A percentile compares a stretch with the other conserved stretches of the same genome.
Evolutionary conservation across 108 stramenopile genomes (phyloP).

Genomic region (Discostella pseudostelligera): DNA sequence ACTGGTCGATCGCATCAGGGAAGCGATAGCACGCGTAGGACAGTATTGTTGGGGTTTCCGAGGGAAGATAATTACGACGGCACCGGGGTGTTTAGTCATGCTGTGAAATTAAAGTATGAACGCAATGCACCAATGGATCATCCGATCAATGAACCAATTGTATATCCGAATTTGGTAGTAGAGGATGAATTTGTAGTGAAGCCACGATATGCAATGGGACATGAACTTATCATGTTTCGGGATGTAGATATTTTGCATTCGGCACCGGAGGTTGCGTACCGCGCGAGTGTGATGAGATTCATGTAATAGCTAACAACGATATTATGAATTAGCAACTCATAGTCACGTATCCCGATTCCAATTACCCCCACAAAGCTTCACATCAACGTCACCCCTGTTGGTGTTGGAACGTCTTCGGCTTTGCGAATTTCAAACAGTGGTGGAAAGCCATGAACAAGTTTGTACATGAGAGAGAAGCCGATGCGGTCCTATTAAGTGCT

Average conservation of each 20-base stretch:
- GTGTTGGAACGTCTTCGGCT: no score
- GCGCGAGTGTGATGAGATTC: constrained; percentile 77
- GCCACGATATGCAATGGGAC: constrained; percentile 54
- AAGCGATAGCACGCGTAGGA: constrained; percentile 44
- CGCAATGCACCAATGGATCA: constrained; percentile 47
- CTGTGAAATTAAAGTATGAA: constrained; percentile 54
- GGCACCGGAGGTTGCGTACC: constrained; percentile 74
- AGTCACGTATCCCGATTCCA: no score
- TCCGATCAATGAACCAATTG: constrained; percentile 56
- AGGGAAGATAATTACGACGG: constrained; percentile 61
- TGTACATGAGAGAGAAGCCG: no score
- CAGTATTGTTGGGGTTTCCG: constrained; percentile 78
- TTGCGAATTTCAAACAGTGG: no score
- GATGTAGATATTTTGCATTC: constrained; percentile 78
- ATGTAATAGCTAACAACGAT: constrained; percentile 52
- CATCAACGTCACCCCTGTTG: no score
- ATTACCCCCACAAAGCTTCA: no score
- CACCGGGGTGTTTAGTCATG: constrained; percentile 72
- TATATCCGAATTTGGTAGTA: constrained; percentile 48
- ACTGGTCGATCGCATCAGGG: constrained; percentile 49
- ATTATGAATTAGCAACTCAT: no score
- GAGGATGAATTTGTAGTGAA: constrained; percentile 65
- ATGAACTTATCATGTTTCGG: constrained; percentile 66
- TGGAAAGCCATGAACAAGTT: no score
- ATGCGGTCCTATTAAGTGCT: no score